Evolutionary conservation across 2,329 filamentous ascomycete genomes (phyloP).

Genomic region (Acephala macrosclerotiorum): DNA sequence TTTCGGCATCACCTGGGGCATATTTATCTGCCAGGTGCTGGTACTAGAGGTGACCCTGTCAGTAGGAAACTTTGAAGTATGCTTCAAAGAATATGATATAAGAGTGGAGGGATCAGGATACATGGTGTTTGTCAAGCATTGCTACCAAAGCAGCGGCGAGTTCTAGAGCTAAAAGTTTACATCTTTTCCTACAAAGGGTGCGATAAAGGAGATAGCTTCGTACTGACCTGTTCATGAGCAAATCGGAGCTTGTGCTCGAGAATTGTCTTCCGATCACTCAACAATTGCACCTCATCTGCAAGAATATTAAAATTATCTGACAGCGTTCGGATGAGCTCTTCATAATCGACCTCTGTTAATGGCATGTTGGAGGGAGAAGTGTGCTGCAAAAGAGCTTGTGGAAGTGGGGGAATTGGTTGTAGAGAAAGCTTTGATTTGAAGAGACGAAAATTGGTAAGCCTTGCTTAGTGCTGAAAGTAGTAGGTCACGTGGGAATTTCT

Average conservation of each 20-base stretch:
- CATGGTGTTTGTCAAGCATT: slow-evolving; percentile 67
- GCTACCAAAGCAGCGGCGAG: slow-evolving; percentile 69
- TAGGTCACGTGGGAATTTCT: too few species aligned
- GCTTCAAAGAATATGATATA: slow-evolving; percentile 28
- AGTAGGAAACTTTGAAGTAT: neutral
- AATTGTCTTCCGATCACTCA: slow-evolving; percentile 69
- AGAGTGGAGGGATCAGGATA: slow-evolving; percentile 57
- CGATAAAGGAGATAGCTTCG: neutral
- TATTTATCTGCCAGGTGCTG: slow-evolving; percentile 73
- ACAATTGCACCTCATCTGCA: slow-evolving; percentile 68
- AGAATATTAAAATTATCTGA: slow-evolving; percentile 70
- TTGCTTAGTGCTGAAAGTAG: too few species aligned
- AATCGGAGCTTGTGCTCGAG: slow-evolving; percentile 72
- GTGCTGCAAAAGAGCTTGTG: slow-evolving; percentile 7
- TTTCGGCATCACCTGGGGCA: slow-evolving; percentile 69
- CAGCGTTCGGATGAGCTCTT: slow-evolving; percentile 60
- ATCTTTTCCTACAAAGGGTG: slow-evolving; percentile 51
- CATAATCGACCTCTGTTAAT: slow-evolving; percentile 40
- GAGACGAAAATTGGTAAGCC: too few species aligned
- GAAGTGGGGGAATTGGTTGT: slow-evolving; percentile 8
- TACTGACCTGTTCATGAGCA: slow-evolving; percentile 70
- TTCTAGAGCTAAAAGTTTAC: slow-evolving; percentile 81
- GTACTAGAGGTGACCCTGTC: slow-evolving; percentile 54
- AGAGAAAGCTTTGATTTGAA: neutral
- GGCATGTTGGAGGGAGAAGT: slow-evolving; percentile 34